Evolutionary conservation across 139 green algal genomes (phyloP).

Genomic region (Chlamydomonas asymmetrica): DNA sequence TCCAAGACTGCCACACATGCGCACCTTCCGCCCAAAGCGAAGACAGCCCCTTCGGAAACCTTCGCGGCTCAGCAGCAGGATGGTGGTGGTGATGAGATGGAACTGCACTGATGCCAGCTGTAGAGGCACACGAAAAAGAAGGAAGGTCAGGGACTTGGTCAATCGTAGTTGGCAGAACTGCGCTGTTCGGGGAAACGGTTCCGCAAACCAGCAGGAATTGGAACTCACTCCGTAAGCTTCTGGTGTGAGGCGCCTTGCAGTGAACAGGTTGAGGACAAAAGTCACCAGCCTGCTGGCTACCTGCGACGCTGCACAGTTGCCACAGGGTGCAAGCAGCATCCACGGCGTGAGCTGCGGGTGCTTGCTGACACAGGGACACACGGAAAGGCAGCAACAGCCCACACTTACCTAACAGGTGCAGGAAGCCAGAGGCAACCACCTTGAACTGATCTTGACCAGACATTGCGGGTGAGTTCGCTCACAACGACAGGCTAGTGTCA

Average conservation of each 20-base stretch:
- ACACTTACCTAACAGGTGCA: slow-evolving; percentile 54
- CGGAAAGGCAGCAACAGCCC: not conserved
- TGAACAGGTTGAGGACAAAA: slow-evolving; percentile 84
- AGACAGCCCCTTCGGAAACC: slow-evolving; percentile 85
- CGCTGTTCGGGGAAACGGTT: slow-evolving; percentile 77
- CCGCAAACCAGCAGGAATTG: slow-evolving; percentile 83
- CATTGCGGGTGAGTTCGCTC: too few species aligned
- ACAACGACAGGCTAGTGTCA: too few species aligned
- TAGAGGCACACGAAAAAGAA: not conserved
- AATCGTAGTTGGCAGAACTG: slow-evolving; percentile 77
- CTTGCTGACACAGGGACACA: not conserved
- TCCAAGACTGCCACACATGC: too few species aligned
- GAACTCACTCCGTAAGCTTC: slow-evolving; percentile 82
- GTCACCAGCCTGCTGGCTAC: slow-evolving; percentile 75
- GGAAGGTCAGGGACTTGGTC: slow-evolving; percentile 47
- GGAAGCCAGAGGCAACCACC: slow-evolving; percentile 43
- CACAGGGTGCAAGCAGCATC: not conserved
- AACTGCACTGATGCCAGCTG: slow-evolving; percentile 85
- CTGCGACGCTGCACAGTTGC: slow-evolving; percentile 74
- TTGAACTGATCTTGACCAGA: not conserved
- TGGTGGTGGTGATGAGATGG: slow-evolving; percentile 88
- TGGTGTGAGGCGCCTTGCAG: slow-evolving; percentile 68
- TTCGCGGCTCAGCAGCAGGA: slow-evolving; percentile 85
- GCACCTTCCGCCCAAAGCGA: slow-evolving; percentile 39
- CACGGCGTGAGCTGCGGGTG: not conserved